Base-by-base conservation (phyloP, 768 basidiomycete genomes). In the Amanita muscaria region DNA sequence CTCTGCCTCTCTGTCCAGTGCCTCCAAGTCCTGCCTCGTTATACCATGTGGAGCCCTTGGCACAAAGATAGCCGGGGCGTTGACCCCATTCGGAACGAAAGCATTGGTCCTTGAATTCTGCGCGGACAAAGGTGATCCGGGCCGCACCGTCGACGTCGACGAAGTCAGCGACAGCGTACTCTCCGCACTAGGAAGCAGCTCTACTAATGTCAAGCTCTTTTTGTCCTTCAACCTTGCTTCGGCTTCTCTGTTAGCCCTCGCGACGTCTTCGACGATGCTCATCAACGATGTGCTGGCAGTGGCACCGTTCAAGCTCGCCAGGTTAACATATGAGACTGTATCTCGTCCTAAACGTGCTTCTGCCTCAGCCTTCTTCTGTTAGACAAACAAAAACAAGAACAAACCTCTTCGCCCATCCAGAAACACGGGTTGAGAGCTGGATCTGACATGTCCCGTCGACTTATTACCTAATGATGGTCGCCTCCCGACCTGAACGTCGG, bases 181-280 rank as follows among this genome's bases (percentile, higher is more conserved):
- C 22, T 40, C 31, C 12, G 8, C 27, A 35, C 19, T 23, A 18
- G 35, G 41, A 32, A 42, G 19, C 23, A 42, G 34, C 11, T 23
- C 31, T 15, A 32, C 23, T 15, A 44, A 22, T 10, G 35, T 5
- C 27, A 21, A 16, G 31, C 12, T 21, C 36, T 47, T 44, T 46
- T 48, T 47, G 29, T 44, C 42, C 36, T 22, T 47, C 34, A 50
- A 40, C 33, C 46, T 49, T 41, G 27, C 55, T 54, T 53, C 57
- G 8, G 52, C 56, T 32, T 59, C 49, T 43, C 58, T 40, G 43
- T 63, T 57, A 24, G 35, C 52, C 36, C 62, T 62, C 19, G 79
- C 59, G 35, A 83, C 76, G 45, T 67, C 73, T 53, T 83, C 80
- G 7, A 86, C 77, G 50, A 86, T 77, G 52, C 74, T 77, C 80